Evolutionary conservation across 2,329 filamentous ascomycete genomes (phyloP), one percentile per base, ranked within the genome.

Genomic region (Colletotrichum gloeosporioides): DNA sequence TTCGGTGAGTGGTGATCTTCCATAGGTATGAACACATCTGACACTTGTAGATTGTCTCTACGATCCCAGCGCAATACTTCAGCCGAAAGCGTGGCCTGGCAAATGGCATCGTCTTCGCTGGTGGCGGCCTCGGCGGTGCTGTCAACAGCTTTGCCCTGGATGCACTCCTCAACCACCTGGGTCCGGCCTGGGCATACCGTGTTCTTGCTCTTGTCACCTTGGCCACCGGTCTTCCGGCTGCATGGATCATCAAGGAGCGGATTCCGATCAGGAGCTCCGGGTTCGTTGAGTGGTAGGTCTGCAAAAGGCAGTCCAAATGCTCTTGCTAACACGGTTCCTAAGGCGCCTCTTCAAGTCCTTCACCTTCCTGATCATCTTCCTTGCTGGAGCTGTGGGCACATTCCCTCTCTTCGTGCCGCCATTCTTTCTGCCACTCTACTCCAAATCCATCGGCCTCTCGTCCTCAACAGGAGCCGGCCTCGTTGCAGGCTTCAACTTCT

Each of bases 361-460:
- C 27, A 86, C 85, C 12, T 93, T 92, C 80, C 78, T 85, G 8
- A 81, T 89, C 4, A 81, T 93, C 31, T 92, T 92, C 79, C 78
- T 89, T 6, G 87, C 88, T 6, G 89, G 90, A 1, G 89, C 87
- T 1, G 85, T 93, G 12, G 91, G 86, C 2, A 92, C 90, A 2
- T 93, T 93, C 77, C 89, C 91, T 1, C 86, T 93, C 18, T 88
- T 92, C 73, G 90, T 93, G 0, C 90, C 91, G 0, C 90, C 91
- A 0, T 93, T 92, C 83, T 93, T 92, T 80, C 82, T 93, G 1
- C 91, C 91, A 0, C 83, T 92, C 1, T 92, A 91, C 78, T 87
- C 86, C 32, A 83, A 86, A 6, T 90, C 90, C 0, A 84, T 93
- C n/a, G 89, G 90, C 0, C 83, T 93, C 9, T 86, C 87, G 0